Evolutionary conservation across 345 rosid genomes (phyloP), one percentile per base, ranked within the genome.

Genomic region (Salix caprea): DNA sequence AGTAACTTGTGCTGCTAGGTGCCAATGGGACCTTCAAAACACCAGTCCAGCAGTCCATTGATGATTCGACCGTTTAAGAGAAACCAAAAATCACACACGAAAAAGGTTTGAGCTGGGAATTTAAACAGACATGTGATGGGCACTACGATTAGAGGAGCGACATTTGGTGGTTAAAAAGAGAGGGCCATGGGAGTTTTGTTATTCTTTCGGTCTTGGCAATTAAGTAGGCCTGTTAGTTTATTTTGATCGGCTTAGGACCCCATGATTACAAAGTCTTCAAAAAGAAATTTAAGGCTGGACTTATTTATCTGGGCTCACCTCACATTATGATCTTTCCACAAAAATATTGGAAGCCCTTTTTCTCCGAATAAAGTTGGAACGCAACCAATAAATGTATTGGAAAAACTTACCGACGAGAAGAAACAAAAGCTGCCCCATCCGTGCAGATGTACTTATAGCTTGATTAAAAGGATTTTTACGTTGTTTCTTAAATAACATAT

Each of bases 31-130:
- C 89, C 89, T 86, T 94, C 74, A 92, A 74, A 72, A 88, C 73
- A 42, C 88, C 85, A 5, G 84, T 78, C 97, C 92, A 94, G 1
- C 88, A 90, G 8, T 85, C 94, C 97, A 91, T 92, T 48, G 34
- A 70, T 46, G 42, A 36, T 65, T n/a, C 26, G 9, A 2, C 26
- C 3, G 62, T n/a, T n/a, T 3, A n/a, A n/a, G 62, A 56, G 10
- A 54, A 21, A 54, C n/a, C 62, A 56, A 36, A 23, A 34, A 7
- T 8, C 19, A 36, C 39, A 34, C 69, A 21, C 10, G 2, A 37
- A 61, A 23, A 9, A 26, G 67, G 34, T 30, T 65, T 65, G 39
- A 65, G 68, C 40, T 65, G n/a, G 9, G 39, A 65, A 26, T 65
- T 30, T 65, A 5, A 30, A 65, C 68, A 65, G 16, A 30, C 68